These are phyloP conservation scores for Linnemannia zychae DNA, from an alignment of 192 early-diverging fungal species.

Conservation along the genomic window DNA sequence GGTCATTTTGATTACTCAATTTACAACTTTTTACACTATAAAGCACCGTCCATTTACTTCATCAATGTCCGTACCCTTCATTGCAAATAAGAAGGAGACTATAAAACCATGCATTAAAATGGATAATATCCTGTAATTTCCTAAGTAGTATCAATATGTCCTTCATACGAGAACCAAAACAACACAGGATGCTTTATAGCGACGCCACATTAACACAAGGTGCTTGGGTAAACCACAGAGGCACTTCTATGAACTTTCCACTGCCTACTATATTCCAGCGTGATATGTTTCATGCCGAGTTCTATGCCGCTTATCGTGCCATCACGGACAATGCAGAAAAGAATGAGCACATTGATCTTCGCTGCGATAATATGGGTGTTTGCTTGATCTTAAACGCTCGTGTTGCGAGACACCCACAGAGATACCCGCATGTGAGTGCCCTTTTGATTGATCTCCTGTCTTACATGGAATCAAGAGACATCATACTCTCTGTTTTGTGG, in stretches of 20 bases:
- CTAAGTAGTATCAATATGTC: neutral
- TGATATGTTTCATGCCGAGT: neutral
- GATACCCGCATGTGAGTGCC: neutral
- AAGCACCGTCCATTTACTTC: neutral
- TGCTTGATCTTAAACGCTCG: conserved; percentile 1
- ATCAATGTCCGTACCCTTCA: neutral
- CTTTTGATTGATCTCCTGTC: neutral
- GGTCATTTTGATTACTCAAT: too few species aligned
- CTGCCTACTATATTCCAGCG: neutral
- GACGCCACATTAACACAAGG: conserved; percentile 9
- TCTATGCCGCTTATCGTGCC: conserved; percentile 15
- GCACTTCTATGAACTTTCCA: neutral
- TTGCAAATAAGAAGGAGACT: neutral
- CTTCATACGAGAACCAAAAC: neutral
- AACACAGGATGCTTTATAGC: neutral
- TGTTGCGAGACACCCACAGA: neutral
- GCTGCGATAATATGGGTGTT: neutral
- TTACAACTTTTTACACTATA: neutral
- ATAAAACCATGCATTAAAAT: neutral
- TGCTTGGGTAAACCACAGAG: conserved; percentile 9
- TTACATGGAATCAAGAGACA: conserved; percentile 9
- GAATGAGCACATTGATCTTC: conserved; percentile 6
- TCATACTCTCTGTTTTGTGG: conserved; percentile 2
- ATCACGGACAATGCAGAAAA: conserved; percentile 9
- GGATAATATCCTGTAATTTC: neutral